Base-by-base conservation (phyloP, 2,329 filamentous ascomycete genomes). In the Pseudovirgaria hyperparasitica region DNA sequence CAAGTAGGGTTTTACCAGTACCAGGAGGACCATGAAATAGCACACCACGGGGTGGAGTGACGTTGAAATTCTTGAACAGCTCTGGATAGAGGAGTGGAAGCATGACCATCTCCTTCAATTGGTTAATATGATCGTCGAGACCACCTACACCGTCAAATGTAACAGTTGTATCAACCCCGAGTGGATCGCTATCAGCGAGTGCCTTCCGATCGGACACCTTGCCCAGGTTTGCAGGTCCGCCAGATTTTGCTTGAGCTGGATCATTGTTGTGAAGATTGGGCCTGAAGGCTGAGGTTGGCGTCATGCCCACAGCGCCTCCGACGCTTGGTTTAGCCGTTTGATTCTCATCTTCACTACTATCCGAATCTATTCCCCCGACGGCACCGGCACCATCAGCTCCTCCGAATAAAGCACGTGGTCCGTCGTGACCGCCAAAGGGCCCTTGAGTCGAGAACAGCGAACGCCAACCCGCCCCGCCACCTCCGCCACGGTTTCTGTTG, bases 31-130 rank as follows among this genome's bases (percentile, higher is more conserved):
- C 90, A 50, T 98, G 90, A 55, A 98, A 98, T 33, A 98, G 58
- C 3, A 98, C 92, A 52, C 90, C 90, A 28, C 92, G 74, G 9
- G 90, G 90, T 8, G 90, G 90, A 2, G 86, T 93, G 33, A 96
- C 84, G 39, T 92, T 78, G 53, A 96, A 92, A 35, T 76, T 76
- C 37, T 77, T 67, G 53, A 96, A 98, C 22, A 96, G 74, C 52
- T 98, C 90, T 0, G 90, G 90, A 46, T 98, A 98, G 5, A 96
- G 69, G 12, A 98, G 62, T 2, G 90, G 90, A 34, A 98, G 67
- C 39, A 87, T 81, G 11, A 98, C 87, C 90, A 98, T 98, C 58
- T 98, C 90, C 55, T 98, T 96, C 35, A 98, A 66, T 53, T 94
- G 84, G 48, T 94, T 85, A 48, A 98, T 94, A 48, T 96, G 87